Percentiles rank a stretch among this genome's conserved stretches.
Evolutionary conservation across 768 basidiomycete genomes (phyloP).

Genomic region (Podaxis sp.): DNA sequence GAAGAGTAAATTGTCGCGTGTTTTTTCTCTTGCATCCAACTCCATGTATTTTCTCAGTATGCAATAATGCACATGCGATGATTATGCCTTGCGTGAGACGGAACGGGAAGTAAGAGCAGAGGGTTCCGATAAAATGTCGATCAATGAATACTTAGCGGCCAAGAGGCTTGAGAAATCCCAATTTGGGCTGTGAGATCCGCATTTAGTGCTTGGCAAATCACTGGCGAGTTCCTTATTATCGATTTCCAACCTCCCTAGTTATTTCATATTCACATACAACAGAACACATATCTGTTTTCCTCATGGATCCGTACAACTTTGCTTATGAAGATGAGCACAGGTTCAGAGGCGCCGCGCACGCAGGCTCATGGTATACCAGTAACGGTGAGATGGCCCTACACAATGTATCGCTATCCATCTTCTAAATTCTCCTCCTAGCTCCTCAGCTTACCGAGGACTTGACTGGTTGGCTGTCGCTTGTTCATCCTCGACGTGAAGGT

Average conservation of each 20-base stretch:
- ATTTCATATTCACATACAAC: neutral
- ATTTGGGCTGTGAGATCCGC: slow-evolving; percentile 5
- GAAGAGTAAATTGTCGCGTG: slow-evolving; percentile 70
- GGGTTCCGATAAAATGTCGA: neutral
- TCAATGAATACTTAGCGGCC: neutral
- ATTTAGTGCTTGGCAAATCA: neutral
- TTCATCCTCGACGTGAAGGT: slow-evolving; percentile 38
- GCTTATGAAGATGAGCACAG: slow-evolving; percentile 5
- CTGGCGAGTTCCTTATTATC: slow-evolving; percentile 5
- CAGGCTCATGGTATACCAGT: slow-evolving; percentile 86
- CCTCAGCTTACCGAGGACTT: slow-evolving; percentile 62
- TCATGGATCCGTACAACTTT: neutral
- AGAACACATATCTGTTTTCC: neutral
- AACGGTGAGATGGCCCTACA: slow-evolving; percentile 45
- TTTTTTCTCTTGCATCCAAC: slow-evolving; percentile 34
- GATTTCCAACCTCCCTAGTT: slow-evolving; percentile 7
- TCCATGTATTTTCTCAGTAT: slow-evolving; percentile 56
- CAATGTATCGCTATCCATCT: neutral
- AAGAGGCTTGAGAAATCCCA: slow-evolving; percentile 8
- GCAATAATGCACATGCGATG: slow-evolving; percentile 50
- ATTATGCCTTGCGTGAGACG: slow-evolving; percentile 10
- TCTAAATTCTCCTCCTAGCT: slow-evolving; percentile 36
- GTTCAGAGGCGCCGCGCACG: slow-evolving; percentile 70
- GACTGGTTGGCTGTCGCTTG: slow-evolving; percentile 58
- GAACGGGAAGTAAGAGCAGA: neutral